Conservation (phyloP, 495 filamentous ascomycete genomes). For the Hypoxylon intermedium region DNA sequence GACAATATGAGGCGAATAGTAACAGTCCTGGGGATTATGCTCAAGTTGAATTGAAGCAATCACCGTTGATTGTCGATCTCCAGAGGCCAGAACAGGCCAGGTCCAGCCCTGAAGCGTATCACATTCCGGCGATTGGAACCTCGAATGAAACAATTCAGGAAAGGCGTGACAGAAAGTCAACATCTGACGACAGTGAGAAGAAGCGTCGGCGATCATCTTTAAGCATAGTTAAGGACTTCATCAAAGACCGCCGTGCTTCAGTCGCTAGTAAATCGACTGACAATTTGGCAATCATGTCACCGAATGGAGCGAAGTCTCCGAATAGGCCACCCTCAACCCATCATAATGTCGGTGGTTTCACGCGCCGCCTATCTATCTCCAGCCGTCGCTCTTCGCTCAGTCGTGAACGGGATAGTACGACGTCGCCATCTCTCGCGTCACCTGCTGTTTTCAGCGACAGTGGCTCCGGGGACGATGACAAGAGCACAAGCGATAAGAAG, state of each 20-base stretch:
- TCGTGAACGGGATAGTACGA: conserved; percentile 37
- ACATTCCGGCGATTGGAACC: conserved; percentile 28
- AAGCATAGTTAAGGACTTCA: conserved; percentile 60
- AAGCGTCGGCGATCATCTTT: conserved; percentile 55
- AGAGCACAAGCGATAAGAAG: conserved; percentile 62
- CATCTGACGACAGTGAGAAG: conserved; percentile 36
- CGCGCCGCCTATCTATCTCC: conserved; percentile 53
- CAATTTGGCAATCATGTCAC: conserved; percentile 43
- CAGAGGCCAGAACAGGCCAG: conserved; percentile 52
- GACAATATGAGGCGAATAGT: conserved; percentile 50
- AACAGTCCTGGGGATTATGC: conserved; percentile 48
- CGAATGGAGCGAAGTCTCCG: conserved; percentile 47
- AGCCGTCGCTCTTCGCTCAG: conserved; percentile 54
- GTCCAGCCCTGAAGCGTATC: conserved; percentile 24
- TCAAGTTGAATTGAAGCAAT: conserved; percentile 71
- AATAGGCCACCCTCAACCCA: conserved; percentile 52
- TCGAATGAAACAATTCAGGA: conserved; percentile 45
- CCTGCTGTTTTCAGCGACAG: conserved; percentile 44
- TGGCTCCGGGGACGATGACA: conserved; percentile 42
- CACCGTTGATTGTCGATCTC: conserved; percentile 74
- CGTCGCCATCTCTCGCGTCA: conserved; percentile 32
- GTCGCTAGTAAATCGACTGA: conserved; percentile 52
- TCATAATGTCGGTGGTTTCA: conserved; percentile 39
- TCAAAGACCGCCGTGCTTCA: conserved; percentile 57
- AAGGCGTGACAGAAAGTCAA: conserved; percentile 45